phyloP scores from a whole-genome alignment of 192 early-diverging fungal species.

The Umbelopsis sp. region DNA sequence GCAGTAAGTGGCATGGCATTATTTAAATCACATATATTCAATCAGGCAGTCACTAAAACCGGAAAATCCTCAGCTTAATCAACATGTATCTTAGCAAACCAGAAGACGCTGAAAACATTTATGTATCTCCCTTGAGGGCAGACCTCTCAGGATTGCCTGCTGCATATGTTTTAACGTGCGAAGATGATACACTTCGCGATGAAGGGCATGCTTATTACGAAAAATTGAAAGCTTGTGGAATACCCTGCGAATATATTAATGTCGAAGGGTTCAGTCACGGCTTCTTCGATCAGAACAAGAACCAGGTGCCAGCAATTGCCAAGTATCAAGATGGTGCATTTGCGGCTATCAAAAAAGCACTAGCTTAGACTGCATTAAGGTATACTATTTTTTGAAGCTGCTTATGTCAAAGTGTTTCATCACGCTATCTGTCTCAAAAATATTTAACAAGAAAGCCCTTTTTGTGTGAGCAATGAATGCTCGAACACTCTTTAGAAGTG shows the following conservation, averaged over 20 bases:
- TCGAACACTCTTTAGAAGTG: too few relatives aligned
- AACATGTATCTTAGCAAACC: too few relatives aligned
- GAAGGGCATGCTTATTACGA: background rate
- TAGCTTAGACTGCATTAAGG: background rate
- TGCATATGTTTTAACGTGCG: background rate
- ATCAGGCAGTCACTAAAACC: background rate
- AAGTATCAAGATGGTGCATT: background rate
- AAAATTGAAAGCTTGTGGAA: slow-evolving; percentile 5
- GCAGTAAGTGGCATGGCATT: background rate
- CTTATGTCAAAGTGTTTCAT: too few relatives aligned
- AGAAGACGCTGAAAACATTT: background rate
- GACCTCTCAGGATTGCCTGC: slow-evolving; percentile 7
- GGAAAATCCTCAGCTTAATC: too few relatives aligned
- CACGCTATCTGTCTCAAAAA: too few relatives aligned
- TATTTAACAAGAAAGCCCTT: too few relatives aligned
- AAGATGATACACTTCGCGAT: background rate
- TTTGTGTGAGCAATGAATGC: too few relatives aligned
- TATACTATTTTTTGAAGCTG: too few relatives aligned
- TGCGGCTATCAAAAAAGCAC: background rate
- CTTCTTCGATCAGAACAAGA: background rate
- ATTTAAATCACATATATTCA: background rate
- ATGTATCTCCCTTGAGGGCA: background rate
- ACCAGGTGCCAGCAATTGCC: background rate
- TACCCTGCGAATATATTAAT: background rate
- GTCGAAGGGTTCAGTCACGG: background rate